Percentiles rank a stretch among this genome's conserved stretches.
Conservation (phyloP, 1,139 yeast genomes). For the Yamadazyma triangularis region DNA sequence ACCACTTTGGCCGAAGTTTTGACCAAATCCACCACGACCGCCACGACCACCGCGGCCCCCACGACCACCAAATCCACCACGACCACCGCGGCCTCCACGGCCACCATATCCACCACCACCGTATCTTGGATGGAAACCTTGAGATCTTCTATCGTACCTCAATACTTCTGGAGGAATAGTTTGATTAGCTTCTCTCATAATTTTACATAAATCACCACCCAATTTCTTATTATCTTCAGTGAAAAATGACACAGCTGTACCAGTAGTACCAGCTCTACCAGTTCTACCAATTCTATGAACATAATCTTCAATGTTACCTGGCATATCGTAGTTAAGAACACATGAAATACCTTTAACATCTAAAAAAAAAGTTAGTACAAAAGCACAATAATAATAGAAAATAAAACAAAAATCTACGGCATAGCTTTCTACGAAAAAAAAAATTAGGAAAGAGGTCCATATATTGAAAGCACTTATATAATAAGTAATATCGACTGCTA, state of each 20-base stretch:
- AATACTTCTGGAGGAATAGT: slow-evolving; percentile 64
- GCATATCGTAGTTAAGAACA: slow-evolving; percentile 95
- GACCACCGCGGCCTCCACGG: slow-evolving; percentile 48
- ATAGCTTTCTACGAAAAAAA: no score
- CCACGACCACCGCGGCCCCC: slow-evolving; percentile 23
- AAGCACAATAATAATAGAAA: not conserved
- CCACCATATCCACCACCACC: slow-evolving; percentile 51
- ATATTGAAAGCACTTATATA: not conserved
- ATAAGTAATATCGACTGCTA: no score
- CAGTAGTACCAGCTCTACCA: slow-evolving; percentile 96
- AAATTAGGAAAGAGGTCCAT: not conserved
- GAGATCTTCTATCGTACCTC: slow-evolving; percentile 51
- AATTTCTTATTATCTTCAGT: slow-evolving; percentile 82
- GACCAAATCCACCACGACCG: slow-evolving; percentile 23
- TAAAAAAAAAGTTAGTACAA: slow-evolving; percentile 39
- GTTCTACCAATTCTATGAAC: slow-evolving; percentile 97
- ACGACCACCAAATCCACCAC: slow-evolving; percentile 25
- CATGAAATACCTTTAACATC: slow-evolving; percentile 96
- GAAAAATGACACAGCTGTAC: slow-evolving; percentile 94
- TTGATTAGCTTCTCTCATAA: slow-evolving; percentile 95
- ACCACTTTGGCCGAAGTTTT: slow-evolving; percentile 23
- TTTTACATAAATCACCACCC: slow-evolving; percentile 87
- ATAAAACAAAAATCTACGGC: not conserved
- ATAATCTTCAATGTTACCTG: slow-evolving; percentile 96
- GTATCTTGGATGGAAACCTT: slow-evolving; percentile 54